A percentile compares a stretch with the other conserved stretches of the same genome.
Evolutionary conservation across 2,329 filamentous ascomycete genomes (phyloP).

Genomic region (Neonectria punicea): DNA sequence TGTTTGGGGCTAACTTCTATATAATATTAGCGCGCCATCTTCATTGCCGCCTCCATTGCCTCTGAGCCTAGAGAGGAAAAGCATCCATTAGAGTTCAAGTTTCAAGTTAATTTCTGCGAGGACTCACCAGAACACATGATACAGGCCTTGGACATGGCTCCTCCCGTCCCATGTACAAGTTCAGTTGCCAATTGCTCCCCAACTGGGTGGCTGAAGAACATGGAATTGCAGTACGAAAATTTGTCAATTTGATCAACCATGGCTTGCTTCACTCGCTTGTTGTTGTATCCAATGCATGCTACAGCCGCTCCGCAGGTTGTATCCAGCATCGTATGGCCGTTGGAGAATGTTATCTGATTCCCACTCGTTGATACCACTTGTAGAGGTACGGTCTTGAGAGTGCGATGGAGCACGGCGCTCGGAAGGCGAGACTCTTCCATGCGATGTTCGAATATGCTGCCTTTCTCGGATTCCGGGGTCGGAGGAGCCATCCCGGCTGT

Average conservation of each 20-base stretch:
- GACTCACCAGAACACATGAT: slow-evolving; percentile 50
- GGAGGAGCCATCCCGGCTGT: background rate
- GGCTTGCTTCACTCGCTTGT: slow-evolving; percentile 31
- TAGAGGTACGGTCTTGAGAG: background rate
- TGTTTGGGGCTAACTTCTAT: slow-evolving; percentile 57
- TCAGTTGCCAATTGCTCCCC: slow-evolving; percentile 36
- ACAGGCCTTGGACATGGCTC: slow-evolving; percentile 48
- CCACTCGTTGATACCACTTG: background rate
- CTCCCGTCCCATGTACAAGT: slow-evolving; percentile 45
- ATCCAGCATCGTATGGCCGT: slow-evolving; percentile 10
- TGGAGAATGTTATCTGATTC: background rate
- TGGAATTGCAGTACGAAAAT: slow-evolving; percentile 32
- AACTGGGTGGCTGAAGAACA: slow-evolving; percentile 34
- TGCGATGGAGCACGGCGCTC: slow-evolving; percentile 5
- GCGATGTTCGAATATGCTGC: background rate
- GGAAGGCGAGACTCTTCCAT: background rate
- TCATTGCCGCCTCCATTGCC: slow-evolving; percentile 55
- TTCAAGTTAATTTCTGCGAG: background rate
- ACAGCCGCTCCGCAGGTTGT: slow-evolving; percentile 31
- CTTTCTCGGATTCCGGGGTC: background rate
- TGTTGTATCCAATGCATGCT: slow-evolving; percentile 32
- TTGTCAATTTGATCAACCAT: slow-evolving; percentile 36
- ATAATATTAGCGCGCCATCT: slow-evolving; percentile 58
- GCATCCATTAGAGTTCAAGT: background rate
- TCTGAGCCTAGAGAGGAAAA: slow-evolving; percentile 57